Percentiles rank a stretch among this genome's conserved stretches.
These are phyloP conservation scores for Thielaviopsis punctulata DNA, from an alignment of 2,329 filamentous ascomycete species.

Conservation along the genomic window DNA sequence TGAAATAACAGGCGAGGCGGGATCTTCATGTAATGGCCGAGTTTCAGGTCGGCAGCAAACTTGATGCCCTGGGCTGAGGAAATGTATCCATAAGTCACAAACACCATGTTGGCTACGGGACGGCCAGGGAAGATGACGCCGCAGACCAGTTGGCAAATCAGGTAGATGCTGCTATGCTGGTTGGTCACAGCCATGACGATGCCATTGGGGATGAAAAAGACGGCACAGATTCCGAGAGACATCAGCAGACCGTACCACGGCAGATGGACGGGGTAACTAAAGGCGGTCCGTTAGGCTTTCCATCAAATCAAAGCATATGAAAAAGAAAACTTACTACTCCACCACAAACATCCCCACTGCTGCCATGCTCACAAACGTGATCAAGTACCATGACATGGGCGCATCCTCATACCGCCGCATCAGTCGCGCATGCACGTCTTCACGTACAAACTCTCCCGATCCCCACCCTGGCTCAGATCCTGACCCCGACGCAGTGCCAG, in stretches of 20 bases:
- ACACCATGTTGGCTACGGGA: conserved; percentile 84
- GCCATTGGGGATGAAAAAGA: conserved; percentile 79
- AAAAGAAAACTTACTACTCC: conserved; percentile 46
- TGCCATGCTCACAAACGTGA: conserved; percentile 59
- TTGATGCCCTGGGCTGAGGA: conserved; percentile 79
- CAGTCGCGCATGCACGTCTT: conserved; percentile 70
- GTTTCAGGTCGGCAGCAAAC: conserved; percentile 72
- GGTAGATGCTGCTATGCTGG: conserved; percentile 71
- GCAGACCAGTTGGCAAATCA: conserved; percentile 73
- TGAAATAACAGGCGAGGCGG: conserved; percentile 61
- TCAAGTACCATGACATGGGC: conserved; percentile 63
- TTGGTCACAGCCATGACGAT: conserved; percentile 91
- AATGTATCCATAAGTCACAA: conserved; percentile 82
- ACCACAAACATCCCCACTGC: conserved; percentile 69
- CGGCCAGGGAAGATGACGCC: conserved; percentile 68
- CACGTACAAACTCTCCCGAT: conserved; percentile 24
- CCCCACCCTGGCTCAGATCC: too few species aligned
- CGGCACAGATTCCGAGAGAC: conserved; percentile 56
- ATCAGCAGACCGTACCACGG: conserved; percentile 77
- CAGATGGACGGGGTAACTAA: conserved; percentile 58
- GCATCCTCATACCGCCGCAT: conserved; percentile 74
- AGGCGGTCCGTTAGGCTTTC: too few species aligned
- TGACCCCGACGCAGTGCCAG: conserved; percentile 8
- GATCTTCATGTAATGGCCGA: conserved; percentile 80
- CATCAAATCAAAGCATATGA: background rate